Evolutionary conservation across 73 alveolate species (phyloP), one percentile per base, ranked within the genome.

Genomic region (Uronychia binucleata): DNA sequence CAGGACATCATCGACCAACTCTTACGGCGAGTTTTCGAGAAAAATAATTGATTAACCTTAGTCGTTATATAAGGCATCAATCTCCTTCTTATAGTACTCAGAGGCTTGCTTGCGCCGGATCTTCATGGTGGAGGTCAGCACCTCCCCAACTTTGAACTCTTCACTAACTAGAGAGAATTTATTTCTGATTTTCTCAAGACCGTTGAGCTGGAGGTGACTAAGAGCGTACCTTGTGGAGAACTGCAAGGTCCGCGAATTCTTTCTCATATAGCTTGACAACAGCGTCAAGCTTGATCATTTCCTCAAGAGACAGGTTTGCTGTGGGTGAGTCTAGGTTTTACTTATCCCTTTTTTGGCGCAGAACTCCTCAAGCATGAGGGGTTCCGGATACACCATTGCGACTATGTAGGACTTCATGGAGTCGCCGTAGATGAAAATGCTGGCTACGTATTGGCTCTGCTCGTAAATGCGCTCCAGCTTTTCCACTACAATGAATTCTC

Each of bases 401-500:
- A 95, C 93, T 34, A 95, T 76, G 82, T 93, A 84, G 34, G 80
- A 75, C 82, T 93, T 77, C 19, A 84, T 81, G 1, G 97, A 93
- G 77, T 91, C 96, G 25, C 98, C 98, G 80, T 93, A 90, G 34
- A 95, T 78, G 83, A 95, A 95, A 11, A 95, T 75, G 35, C 89
- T 82, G 35, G 86, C 86, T 13, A 95, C 77, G 59, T 88, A 89
- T 59, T 78, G 77, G 32, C 94, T 76, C 34, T 87, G 84, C 67
- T 28, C 92, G 83, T 83, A 90, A 28, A 84, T 75, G 58, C 91
- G 77, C 83, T 94, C 98, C 26, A 94, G 81, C 84, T 92, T 94
- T 79, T 94, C 98, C 26, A 93, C 88, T 30, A 86, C 91, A 26
- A 94, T 88, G 83, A 88, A 94, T 80, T 94, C 98, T 0, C 98